Percentiles rank a stretch among this genome's conserved stretches.
Conservation (phyloP, 176 grass and related monocot species). For the Rhynchospora pubera region DNA sequence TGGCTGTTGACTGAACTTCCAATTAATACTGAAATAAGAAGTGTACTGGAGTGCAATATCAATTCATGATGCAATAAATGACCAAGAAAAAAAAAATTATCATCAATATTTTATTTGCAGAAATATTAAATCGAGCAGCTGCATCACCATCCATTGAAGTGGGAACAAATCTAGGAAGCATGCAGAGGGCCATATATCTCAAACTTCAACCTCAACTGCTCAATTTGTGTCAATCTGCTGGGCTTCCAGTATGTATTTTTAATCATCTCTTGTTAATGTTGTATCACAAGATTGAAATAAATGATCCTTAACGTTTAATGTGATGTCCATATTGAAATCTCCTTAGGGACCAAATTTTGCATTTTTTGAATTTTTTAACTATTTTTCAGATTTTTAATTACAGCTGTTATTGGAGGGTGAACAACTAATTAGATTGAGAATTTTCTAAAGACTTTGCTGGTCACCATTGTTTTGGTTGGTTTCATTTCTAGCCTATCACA, state of each 20-base stretch:
- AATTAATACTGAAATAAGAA: background rate
- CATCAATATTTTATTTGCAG: background rate
- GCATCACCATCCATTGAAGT: constrained; percentile 17
- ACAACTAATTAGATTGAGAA: too few relatives aligned
- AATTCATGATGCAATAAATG: background rate
- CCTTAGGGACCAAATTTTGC: too few relatives aligned
- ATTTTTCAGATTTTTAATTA: too few relatives aligned
- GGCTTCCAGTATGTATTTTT: constrained; percentile 53
- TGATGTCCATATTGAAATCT: too few relatives aligned
- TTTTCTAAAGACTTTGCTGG: too few relatives aligned
- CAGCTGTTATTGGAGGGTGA: too few relatives aligned
- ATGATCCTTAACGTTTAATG: too few relatives aligned
- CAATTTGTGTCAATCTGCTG: constrained; percentile 49
- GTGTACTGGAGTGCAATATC: background rate
- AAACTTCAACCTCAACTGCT: constrained; percentile 62
- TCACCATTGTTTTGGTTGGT: too few relatives aligned
- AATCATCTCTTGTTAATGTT: background rate
- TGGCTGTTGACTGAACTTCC: background rate
- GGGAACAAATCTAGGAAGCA: constrained; percentile 38
- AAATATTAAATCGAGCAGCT: background rate
- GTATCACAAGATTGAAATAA: background rate
- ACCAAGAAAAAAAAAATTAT: background rate
- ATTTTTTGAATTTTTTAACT: too few relatives aligned
- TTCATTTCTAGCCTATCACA: too few relatives aligned
- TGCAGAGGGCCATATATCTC: constrained; percentile 52